These are phyloP conservation scores for bread wheat (Triticum aestivum) DNA, from an alignment of 176 grass and related monocot genomes.

Conservation along the genomic window IWGSC_CS_RefSeq_v2.1 NC_057802.1:540920706-540921205, in stretches of 20 bases:
- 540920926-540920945: slow-evolving; percentile 34
- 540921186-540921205: slow-evolving; percentile 54
- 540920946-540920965: neutral
- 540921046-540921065: slow-evolving; percentile 92
- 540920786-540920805: neutral
- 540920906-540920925: slow-evolving; percentile 96
- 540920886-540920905: slow-evolving; percentile 90
- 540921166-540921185: neutral
- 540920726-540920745: slow-evolving; percentile 27
- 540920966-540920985: neutral
- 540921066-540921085: slow-evolving; percentile 81
- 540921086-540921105: slow-evolving; percentile 89
- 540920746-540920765: neutral
- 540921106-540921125: slow-evolving; percentile 66
- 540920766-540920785: neutral
- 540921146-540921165: neutral
- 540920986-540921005: neutral
- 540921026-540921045: slow-evolving; percentile 24
- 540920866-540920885: slow-evolving; percentile 89
- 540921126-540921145: slow-evolving; percentile 20
- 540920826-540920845: slow-evolving; percentile 97
- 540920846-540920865: slow-evolving; percentile 92
- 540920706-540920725: slow-evolving; percentile 89
- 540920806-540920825: slow-evolving; percentile 65
- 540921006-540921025: neutral